Percentiles rank a stretch among this genome's conserved stretches.
Conservation (phyloP, 495 filamentous ascomycete species). For the Penicillium pulvis region DNA sequence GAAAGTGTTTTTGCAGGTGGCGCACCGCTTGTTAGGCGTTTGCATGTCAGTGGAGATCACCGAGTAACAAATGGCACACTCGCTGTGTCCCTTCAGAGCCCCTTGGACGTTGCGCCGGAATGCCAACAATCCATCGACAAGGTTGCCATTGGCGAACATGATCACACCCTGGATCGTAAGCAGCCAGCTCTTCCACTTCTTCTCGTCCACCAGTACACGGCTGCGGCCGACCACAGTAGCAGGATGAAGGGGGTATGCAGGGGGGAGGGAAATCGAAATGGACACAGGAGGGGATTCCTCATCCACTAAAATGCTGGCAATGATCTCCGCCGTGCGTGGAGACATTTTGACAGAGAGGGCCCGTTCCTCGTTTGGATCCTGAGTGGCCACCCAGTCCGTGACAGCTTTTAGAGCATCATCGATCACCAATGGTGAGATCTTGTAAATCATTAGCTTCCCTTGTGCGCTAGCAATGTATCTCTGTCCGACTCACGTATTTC, state of each 20-base stretch:
- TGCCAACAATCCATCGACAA: slow-evolving; percentile 80
- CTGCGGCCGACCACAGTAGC: slow-evolving; percentile 77
- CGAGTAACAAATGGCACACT: slow-evolving; percentile 97
- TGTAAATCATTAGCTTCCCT: slow-evolving; percentile 7
- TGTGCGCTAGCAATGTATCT: neutral
- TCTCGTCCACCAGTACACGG: slow-evolving; percentile 82
- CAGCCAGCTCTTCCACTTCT: slow-evolving; percentile 87
- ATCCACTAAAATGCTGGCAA: slow-evolving; percentile 81
- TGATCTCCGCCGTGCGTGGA: slow-evolving; percentile 68
- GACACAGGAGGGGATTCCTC: slow-evolving; percentile 78
- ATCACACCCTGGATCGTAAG: slow-evolving; percentile 87
- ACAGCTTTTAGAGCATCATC: slow-evolving; percentile 71
- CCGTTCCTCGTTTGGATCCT: slow-evolving; percentile 62
- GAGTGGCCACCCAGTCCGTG: slow-evolving; percentile 63
- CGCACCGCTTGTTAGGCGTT: slow-evolving; percentile 86
- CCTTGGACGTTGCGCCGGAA: slow-evolving; percentile 84
- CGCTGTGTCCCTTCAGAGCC: slow-evolving; percentile 86
- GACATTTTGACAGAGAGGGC: slow-evolving; percentile 73
- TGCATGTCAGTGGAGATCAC: slow-evolving; percentile 85
- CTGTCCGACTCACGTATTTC: slow-evolving; percentile 57
- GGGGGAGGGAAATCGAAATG: slow-evolving; percentile 76
- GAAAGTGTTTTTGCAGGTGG: slow-evolving; percentile 93
- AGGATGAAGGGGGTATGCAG: slow-evolving; percentile 75
- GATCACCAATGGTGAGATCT: slow-evolving; percentile 81
- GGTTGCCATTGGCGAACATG: slow-evolving; percentile 80